Conservation (phyloP, 2,329 filamentous ascomycete genomes). For the Paecilomyces fulvus region DNA sequence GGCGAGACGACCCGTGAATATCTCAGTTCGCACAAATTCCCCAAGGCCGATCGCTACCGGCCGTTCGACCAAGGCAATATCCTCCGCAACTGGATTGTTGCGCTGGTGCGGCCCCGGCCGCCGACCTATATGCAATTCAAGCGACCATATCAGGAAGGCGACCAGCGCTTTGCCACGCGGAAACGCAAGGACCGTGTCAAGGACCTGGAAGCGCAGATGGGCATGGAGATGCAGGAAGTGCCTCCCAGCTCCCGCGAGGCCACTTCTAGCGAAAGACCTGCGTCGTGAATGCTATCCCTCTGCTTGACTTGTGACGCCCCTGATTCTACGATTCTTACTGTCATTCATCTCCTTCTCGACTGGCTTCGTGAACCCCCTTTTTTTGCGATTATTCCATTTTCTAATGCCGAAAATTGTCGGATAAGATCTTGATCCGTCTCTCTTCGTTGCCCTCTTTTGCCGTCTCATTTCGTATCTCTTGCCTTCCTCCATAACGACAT, state of each 20-base stretch:
- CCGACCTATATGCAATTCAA: conserved; percentile 91
- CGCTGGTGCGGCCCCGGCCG: conserved; percentile 72
- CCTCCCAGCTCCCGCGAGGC: conserved; percentile 6
- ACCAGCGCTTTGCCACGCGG: conserved; percentile 67
- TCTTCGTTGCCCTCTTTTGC: neutral
- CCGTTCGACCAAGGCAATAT: conserved; percentile 75
- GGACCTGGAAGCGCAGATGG: conserved; percentile 43
- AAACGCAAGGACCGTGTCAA: conserved; percentile 45
- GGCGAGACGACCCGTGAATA: conserved; percentile 96
- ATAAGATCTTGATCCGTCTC: neutral
- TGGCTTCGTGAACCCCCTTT: neutral
- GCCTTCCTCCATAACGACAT: neutral
- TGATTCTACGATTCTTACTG: neutral
- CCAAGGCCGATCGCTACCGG: conserved; percentile 81
- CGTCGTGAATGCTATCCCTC: conserved; percentile 5
- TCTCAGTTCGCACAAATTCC: conserved; percentile 90
- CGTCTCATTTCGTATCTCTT: conserved; percentile 2
- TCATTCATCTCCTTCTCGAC: neutral
- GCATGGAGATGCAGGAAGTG: conserved; percentile 67
- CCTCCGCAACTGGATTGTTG: conserved; percentile 69
- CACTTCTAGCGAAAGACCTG: neutral
- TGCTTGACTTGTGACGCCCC: neutral
- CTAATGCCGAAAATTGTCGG: neutral
- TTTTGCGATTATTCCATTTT: neutral
- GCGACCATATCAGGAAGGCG: conserved; percentile 63